Evolutionary conservation across 2,329 filamentous ascomycete genomes (phyloP).

Genomic region (Cladosporium colombiae): DNA sequence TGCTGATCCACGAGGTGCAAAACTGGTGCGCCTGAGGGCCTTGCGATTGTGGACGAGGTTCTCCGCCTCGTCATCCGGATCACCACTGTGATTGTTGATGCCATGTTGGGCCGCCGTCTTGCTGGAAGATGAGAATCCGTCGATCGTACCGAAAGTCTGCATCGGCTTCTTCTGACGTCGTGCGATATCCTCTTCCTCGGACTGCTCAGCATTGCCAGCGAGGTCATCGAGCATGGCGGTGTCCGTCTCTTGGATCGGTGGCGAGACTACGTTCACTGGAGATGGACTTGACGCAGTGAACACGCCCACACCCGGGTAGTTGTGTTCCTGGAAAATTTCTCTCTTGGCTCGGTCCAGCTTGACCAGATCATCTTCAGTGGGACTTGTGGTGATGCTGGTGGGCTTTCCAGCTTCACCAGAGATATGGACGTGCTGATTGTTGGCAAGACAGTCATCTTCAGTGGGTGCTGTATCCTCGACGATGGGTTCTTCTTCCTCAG

Average conservation of each 20-base stretch:
- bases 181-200: neutral
- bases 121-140: neutral
- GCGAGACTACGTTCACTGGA: neutral
- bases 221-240: neutral
- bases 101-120: neutral
- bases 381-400: neutral
- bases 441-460: neutral
- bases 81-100: neutral
- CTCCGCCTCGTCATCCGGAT: neutral
- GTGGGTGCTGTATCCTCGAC: neutral
- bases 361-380: neutral
- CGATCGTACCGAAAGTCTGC: neutral
- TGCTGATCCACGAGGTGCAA: neutral
- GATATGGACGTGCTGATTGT: neutral
- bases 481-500: neutral
- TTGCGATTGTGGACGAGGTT: neutral
- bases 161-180: neutral
- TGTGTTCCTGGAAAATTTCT: neutral
- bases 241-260: neutral
- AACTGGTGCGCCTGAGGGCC: neutral
- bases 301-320: neutral
- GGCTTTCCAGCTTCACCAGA: neutral
- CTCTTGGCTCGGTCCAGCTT: neutral
- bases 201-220: neutral
- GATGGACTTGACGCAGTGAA: neutral